phyloP scores from a whole-genome alignment of 495 filamentous ascomycete species.

The Chaetomium cochliodes region DNA sequence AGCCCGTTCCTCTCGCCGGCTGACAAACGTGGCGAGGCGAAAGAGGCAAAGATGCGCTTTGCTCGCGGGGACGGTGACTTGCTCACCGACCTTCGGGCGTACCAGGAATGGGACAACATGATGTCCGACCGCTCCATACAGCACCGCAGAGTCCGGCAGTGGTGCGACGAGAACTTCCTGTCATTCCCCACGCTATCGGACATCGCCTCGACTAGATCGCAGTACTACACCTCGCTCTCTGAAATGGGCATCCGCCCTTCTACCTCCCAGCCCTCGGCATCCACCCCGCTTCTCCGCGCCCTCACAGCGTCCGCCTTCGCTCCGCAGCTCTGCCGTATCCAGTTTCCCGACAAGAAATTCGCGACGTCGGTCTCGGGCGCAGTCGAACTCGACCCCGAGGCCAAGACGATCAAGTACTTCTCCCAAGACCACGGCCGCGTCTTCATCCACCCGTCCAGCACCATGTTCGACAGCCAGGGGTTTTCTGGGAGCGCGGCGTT shows the following conservation, averaged over 20 bases:
- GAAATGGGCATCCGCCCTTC: conserved; percentile 76
- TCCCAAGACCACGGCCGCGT: conserved; percentile 81
- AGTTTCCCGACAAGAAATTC: conserved; percentile 93
- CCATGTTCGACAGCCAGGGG: conserved; percentile 74
- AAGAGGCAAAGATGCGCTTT: conserved; percentile 73
- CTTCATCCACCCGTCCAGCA: conserved; percentile 87
- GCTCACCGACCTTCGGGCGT: conserved; percentile 80
- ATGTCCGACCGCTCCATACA: conserved; percentile 51
- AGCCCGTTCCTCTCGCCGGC: conserved; percentile 81
- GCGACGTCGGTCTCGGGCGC: conserved; percentile 78
- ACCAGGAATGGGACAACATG: conserved; percentile 72
- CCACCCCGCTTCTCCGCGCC: conserved; percentile 68
- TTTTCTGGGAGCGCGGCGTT: conserved; percentile 69
- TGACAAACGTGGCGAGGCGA: conserved; percentile 76
- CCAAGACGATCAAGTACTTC: conserved; percentile 86
- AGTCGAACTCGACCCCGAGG: conserved; percentile 89
- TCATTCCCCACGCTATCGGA: conserved; percentile 78
- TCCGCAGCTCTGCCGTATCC: conserved; percentile 86
- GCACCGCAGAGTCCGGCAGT: conserved; percentile 64
- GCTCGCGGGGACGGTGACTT: conserved; percentile 78
- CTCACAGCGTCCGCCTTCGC: conserved; percentile 89
- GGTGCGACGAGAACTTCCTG: conserved; percentile 89
- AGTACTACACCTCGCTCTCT: conserved; percentile 81
- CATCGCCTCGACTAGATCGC: conserved; percentile 78
- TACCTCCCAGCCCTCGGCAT: conserved; percentile 26